Evolutionary conservation across 768 basidiomycete genomes (phyloP).

Genomic region (Rickenella mellea): DNA sequence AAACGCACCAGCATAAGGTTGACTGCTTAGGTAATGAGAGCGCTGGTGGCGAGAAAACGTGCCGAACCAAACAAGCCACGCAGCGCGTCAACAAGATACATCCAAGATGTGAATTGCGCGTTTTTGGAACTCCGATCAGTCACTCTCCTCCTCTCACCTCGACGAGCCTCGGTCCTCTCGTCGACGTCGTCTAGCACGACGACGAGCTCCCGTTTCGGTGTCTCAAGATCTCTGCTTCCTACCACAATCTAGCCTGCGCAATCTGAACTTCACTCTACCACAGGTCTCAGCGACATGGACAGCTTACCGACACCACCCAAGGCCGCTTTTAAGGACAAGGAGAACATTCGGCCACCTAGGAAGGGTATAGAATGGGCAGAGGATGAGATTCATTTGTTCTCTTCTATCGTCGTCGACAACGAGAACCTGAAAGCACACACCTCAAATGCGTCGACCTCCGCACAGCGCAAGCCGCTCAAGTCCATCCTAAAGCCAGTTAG

Average conservation of each 20-base stretch:
- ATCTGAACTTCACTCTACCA: conserved; percentile 6
- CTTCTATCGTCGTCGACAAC: conserved; percentile 4
- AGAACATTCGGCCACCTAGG: conserved; percentile 25
- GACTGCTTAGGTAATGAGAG: too few relatives aligned
- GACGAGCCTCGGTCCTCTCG: conserved; percentile 4
- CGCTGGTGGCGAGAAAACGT: too few relatives aligned
- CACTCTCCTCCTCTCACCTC: conserved; percentile 12
- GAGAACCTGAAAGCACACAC: conserved; percentile 2
- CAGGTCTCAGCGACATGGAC: conserved; percentile 1
- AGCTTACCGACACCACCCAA: conserved; percentile 55
- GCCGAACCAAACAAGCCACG: conserved; percentile 21
- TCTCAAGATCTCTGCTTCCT: conserved; percentile 4
- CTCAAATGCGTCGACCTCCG: conserved; percentile 20
- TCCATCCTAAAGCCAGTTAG: conserved; percentile 62
- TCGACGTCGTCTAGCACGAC: not conserved
- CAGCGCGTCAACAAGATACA: conserved; percentile 27
- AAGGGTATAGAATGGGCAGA: conserved; percentile 11
- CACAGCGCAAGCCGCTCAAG: conserved; percentile 37
- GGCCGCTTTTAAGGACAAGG: conserved; percentile 45
- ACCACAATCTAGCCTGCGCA: conserved; percentile 9
- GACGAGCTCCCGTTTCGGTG: not conserved
- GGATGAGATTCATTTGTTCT: conserved; percentile 2
- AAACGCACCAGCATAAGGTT: too few relatives aligned
- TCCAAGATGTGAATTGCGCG: conserved; percentile 1
- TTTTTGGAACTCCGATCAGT: conserved; percentile 3